These are phyloP conservation scores for Trichoderma sp. DNA, from an alignment of 2,329 filamentous ascomycete genomes.

Conservation along the genomic window DNA sequence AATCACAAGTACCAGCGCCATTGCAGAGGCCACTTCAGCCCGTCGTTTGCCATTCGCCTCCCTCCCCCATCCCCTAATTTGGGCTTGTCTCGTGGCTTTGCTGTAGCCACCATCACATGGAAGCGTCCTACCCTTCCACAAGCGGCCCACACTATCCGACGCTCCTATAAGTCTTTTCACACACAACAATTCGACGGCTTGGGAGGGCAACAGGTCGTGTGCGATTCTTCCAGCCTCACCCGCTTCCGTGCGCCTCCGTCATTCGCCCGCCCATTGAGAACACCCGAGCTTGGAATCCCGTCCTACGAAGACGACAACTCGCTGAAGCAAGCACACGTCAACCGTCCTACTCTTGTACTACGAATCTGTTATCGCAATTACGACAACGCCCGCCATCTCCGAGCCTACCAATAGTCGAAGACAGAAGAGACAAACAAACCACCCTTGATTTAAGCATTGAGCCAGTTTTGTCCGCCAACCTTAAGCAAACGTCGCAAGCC, in stretches of 20 bases:
- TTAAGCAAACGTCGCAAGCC: background rate
- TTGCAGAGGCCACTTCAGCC: background rate
- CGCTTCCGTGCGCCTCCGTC: slow-evolving; percentile 11
- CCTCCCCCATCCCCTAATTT: background rate
- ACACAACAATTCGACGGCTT: slow-evolving; percentile 20
- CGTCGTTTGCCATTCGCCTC: background rate
- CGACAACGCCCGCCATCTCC: background rate
- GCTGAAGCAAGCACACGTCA: background rate
- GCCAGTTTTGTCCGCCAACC: background rate
- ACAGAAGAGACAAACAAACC: background rate
- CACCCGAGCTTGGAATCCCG: slow-evolving; percentile 8
- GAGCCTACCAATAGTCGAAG: background rate
- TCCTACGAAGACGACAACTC: background rate
- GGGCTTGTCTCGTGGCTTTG: slow-evolving; percentile 1
- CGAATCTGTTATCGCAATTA: slow-evolving; percentile 1
- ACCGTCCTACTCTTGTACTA: slow-evolving; percentile 3
- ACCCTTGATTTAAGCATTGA: background rate
- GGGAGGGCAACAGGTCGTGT: slow-evolving; percentile 42
- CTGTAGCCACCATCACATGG: slow-evolving; percentile 16
- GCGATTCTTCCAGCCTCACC: slow-evolving; percentile 27
- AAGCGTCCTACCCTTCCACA: slow-evolving; percentile 8
- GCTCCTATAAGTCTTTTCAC: background rate
- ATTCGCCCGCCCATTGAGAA: slow-evolving; percentile 2
- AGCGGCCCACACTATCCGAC: slow-evolving; percentile 10
- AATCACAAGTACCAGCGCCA: background rate